Conservation (phyloP, 768 basidiomycete species). For the Pleurotus sapidus region DNA sequence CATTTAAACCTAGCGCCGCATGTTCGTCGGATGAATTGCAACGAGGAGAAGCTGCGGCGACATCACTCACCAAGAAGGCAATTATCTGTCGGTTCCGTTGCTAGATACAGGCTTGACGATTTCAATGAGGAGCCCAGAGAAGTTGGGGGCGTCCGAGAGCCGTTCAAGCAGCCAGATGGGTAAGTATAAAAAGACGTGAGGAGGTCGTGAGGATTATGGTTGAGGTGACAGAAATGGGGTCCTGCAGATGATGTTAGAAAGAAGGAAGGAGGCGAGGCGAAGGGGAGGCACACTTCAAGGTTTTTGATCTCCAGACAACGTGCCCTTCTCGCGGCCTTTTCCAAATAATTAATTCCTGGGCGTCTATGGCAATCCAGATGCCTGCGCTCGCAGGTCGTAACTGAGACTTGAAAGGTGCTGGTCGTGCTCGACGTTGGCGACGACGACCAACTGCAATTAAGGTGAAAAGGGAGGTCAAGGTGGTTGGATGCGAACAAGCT, state of each 20-base stretch:
- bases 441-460: neutral
- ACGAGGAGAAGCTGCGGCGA: slow-evolving; percentile 7
- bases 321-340: slow-evolving; percentile 60
- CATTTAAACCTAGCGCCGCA: slow-evolving; percentile 50
- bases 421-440: neutral
- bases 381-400: neutral
- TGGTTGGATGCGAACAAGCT: neutral
- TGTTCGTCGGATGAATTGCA: slow-evolving; percentile 1
- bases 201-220: slow-evolving; percentile 42
- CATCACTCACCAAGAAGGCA: slow-evolving; percentile 4
- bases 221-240: slow-evolving; percentile 28
- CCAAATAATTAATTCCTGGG: slow-evolving; percentile 32
- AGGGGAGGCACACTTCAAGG: slow-evolving; percentile 54
- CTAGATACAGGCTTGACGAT: slow-evolving; percentile 10
- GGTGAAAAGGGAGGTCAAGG: neutral
- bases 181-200: slow-evolving; percentile 52
- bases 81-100: slow-evolving; percentile 3
- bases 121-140: slow-evolving; percentile 26
- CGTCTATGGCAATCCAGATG: slow-evolving; percentile 6
- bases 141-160: neutral
- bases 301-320: slow-evolving; percentile 76
- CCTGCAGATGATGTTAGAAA: slow-evolving; percentile 33
- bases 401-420: neutral
- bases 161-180: slow-evolving; percentile 31
- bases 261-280: slow-evolving; percentile 55